These are phyloP conservation scores for Spizellomyces sp. DNA, from an alignment of 192 early-diverging fungal species.

Conservation along the genomic window DNA sequence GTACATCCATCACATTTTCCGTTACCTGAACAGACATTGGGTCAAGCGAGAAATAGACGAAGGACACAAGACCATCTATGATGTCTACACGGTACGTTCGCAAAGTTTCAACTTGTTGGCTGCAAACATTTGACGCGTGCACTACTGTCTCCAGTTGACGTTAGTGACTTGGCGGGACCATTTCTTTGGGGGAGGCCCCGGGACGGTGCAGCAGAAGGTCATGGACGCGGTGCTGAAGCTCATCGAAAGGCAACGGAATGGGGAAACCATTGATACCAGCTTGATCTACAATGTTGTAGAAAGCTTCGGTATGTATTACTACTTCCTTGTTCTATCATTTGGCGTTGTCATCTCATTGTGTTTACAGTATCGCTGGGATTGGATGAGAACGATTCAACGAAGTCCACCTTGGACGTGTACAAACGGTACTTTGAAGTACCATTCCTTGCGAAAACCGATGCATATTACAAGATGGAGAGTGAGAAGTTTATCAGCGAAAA, in stretches of 20 bases:
- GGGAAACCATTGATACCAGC: constrained; percentile 84
- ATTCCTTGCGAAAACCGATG: constrained; percentile 77
- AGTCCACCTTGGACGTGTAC: constrained; percentile 85
- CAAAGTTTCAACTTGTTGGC: neutral
- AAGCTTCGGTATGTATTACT: constrained; percentile 73
- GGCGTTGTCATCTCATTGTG: constrained; percentile 3
- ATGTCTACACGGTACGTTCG: constrained; percentile 86
- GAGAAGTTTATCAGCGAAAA: constrained; percentile 91
- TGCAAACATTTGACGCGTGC: neutral
- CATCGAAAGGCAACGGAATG: constrained; percentile 81
- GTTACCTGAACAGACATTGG: constrained; percentile 97
- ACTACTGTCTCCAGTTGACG: constrained; percentile 55
- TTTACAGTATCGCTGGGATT: constrained; percentile 74
- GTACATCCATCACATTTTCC: constrained; percentile 88
- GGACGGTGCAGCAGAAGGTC: constrained; percentile 63
- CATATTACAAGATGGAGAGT: constrained; percentile 88
- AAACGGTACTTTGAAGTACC: constrained; percentile 83
- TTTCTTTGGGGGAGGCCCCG: constrained; percentile 19
- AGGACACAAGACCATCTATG: constrained; percentile 82
- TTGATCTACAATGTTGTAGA: constrained; percentile 88
- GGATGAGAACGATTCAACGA: constrained; percentile 77
- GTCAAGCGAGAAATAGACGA: constrained; percentile 96
- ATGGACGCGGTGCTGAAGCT: constrained; percentile 78
- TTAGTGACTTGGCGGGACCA: constrained; percentile 87
- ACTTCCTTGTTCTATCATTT: neutral